Conservation (phyloP, 2,329 filamentous ascomycete species). For the Hypoxylon sp. region DNA sequence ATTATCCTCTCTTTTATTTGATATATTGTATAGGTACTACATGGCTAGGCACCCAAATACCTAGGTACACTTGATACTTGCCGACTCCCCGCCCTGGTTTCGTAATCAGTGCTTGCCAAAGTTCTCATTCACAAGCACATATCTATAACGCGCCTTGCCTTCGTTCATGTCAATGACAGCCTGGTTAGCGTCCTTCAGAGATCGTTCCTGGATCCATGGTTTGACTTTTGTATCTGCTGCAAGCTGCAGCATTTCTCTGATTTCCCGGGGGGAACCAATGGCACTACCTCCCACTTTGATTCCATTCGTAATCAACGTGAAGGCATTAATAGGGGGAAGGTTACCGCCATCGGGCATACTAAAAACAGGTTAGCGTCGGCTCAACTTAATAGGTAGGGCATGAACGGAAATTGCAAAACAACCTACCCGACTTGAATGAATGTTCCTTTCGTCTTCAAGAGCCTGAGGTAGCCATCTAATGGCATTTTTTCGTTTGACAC, state of each 20-base stretch:
- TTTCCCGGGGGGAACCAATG: constrained; percentile 68
- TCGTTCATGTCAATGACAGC: constrained; percentile 68
- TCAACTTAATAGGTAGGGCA: background rate
- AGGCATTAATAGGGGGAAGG: constrained; percentile 64
- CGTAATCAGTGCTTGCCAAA: constrained; percentile 47
- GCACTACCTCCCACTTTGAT: constrained; percentile 63
- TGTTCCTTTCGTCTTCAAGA: constrained; percentile 71
- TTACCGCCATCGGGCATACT: constrained; percentile 69
- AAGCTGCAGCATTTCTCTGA: constrained; percentile 72
- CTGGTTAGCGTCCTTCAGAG: constrained; percentile 70
- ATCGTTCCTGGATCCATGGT: constrained; percentile 68
- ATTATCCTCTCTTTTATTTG: background rate
- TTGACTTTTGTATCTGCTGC: constrained; percentile 70
- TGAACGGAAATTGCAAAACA: background rate
- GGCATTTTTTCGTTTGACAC: constrained; percentile 70
- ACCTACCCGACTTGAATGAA: constrained; percentile 69
- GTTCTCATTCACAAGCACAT: constrained; percentile 62
- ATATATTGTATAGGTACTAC: background rate
- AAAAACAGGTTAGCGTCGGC: constrained; percentile 12
- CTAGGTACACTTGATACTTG: background rate
- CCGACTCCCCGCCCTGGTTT: background rate
- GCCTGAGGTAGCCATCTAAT: constrained; percentile 69
- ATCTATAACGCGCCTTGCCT: constrained; percentile 67
- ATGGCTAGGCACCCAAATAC: too few relatives aligned
- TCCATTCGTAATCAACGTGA: constrained; percentile 69